Evolutionary conservation across 371 early-diverging fungal species (phyloP).

Genomic region (Apophysomyces variabilis): DNA sequence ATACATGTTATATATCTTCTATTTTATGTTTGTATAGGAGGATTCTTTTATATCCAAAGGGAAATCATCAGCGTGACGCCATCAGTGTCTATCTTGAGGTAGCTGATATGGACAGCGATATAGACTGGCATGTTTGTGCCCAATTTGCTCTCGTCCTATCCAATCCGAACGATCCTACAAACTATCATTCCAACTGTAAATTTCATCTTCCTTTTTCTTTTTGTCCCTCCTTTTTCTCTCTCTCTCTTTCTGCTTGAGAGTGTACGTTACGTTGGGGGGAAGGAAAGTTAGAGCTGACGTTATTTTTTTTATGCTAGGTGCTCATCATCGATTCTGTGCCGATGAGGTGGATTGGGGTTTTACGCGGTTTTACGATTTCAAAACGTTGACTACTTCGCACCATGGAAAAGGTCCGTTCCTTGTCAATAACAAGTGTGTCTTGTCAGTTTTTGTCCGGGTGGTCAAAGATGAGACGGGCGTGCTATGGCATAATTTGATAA

Average conservation of each 20-base stretch:
- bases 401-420: conserved; percentile 59
- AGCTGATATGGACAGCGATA: conserved; percentile 64
- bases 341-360: conserved; percentile 59
- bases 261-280: no score
- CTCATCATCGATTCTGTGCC: conserved; percentile 78
- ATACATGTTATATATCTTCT: no score
- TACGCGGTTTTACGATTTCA: conserved; percentile 15
- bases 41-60: conserved; percentile 86
- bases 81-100: conserved; percentile 83
- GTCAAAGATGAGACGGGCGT: conserved; percentile 86
- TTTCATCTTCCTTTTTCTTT: neutral
- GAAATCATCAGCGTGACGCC: conserved; percentile 68
- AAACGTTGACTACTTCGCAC: conserved; percentile 41
- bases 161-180: conserved; percentile 69
- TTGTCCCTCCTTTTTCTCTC: no score
- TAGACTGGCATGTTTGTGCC: conserved; percentile 86
- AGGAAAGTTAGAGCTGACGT: neutral
- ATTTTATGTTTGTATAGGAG: conserved; percentile 53
- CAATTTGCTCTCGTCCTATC: conserved; percentile 79
- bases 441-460: conserved; percentile 77
- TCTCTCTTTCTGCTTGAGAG: no score
- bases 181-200: conserved; percentile 38
- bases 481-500: conserved; percentile 87
- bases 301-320: conserved; percentile 34
- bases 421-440: conserved; percentile 60